Percentiles rank a stretch among this genome's conserved stretches.
Conservation (phyloP, 169 alveolate species). For the Plasmodium relictum region DNA sequence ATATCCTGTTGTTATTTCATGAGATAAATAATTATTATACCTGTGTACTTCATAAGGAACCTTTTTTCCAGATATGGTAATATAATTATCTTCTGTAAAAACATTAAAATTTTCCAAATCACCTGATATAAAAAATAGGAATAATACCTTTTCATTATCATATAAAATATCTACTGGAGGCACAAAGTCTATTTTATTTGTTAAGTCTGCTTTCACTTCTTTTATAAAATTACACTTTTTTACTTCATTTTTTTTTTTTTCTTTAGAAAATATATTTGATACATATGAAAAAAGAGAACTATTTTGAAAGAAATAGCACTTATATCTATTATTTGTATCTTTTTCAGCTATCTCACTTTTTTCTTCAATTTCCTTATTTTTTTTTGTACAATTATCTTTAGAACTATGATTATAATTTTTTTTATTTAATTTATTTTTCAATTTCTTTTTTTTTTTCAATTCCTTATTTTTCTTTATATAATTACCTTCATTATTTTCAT, state of each 20-base stretch:
- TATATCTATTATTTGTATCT: too few relatives aligned
- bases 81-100: conserved; percentile 36
- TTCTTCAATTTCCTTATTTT: not conserved
- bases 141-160: conserved; percentile 64
- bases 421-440: not conserved
- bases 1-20: conserved; percentile 71
- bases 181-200: conserved; percentile 14
- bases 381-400: not conserved
- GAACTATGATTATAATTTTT: not conserved
- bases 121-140: conserved; percentile 72
- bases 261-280: not conserved
- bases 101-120: conserved; percentile 49
- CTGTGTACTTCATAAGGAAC: conserved; percentile 46
- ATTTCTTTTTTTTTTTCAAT: not conserved
- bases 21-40: conserved; percentile 37
- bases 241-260: conserved; percentile 19
- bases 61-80: conserved; percentile 73
- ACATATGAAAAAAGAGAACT: conserved; percentile 5
- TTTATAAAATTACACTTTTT: conserved; percentile 65
- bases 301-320: too few relatives aligned
- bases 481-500: conserved; percentile 1
- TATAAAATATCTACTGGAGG: conserved; percentile 72
- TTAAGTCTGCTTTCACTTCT: conserved; percentile 38
- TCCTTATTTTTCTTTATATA: not conserved
- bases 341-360: not conserved